Conservation (phyloP, 768 basidiomycete species). For the Hypholoma sublateritium region DNA sequence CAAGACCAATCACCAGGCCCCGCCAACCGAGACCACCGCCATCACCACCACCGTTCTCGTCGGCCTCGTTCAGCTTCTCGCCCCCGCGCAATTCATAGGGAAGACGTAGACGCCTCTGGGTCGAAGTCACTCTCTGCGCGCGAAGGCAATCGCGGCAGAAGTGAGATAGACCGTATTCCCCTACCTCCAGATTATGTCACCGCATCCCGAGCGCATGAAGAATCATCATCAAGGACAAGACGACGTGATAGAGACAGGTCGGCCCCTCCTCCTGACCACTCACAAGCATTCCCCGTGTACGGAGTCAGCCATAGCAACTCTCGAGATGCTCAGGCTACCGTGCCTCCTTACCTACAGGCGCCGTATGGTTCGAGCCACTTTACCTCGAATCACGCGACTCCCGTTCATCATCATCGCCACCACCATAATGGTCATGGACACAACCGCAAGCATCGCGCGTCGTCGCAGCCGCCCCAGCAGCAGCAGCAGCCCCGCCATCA, state of each 20-base stretch:
- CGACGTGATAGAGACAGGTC: not conserved
- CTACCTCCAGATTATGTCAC: constrained; percentile 1
- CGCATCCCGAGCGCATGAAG: not conserved
- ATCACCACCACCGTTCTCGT: not conserved
- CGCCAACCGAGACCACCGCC: not conserved
- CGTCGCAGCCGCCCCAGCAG: not conserved
- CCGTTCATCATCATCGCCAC: not conserved
- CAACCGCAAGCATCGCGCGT: not conserved
- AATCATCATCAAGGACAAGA: not conserved
- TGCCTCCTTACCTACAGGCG: too few relatives aligned
- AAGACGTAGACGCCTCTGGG: not conserved
- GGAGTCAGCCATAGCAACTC: too few relatives aligned
- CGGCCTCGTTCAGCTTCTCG: not conserved
- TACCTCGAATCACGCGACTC: not conserved
- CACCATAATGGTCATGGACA: not conserved
- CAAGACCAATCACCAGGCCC: not conserved
- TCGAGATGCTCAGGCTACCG: too few relatives aligned
- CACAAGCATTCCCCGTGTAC: too few relatives aligned
- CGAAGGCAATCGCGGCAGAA: not conserved
- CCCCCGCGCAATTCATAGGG: not conserved
- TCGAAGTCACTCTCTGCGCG: not conserved
- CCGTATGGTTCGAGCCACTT: too few relatives aligned
- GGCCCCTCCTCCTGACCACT: not conserved
- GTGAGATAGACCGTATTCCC: not conserved
- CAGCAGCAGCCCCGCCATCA: not conserved